phyloP scores from a whole-genome alignment of 805 yeast species.

The Hanseniaspora thailandica region DNA sequence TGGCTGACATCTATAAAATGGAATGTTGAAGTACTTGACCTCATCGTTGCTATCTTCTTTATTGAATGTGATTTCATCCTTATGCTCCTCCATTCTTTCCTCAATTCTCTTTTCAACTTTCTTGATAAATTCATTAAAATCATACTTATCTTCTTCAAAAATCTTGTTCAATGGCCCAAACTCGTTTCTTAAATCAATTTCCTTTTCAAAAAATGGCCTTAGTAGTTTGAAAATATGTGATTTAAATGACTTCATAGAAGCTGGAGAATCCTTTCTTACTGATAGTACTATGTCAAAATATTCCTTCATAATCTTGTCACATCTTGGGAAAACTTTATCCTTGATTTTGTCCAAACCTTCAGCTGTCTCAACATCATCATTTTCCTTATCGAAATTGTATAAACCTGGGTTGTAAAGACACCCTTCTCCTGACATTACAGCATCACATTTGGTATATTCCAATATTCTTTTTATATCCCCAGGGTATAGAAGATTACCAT shows the following conservation, averaged over 20 bases:
- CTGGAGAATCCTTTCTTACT: constrained; percentile 33
- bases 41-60: constrained; percentile 4
- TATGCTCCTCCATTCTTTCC: constrained; percentile 42
- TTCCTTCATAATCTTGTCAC: constrained; percentile 71
- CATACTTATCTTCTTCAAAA: constrained; percentile 26
- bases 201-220: constrained; percentile 64
- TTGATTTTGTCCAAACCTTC: constrained; percentile 31
- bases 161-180: constrained; percentile 37
- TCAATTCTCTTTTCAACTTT: constrained; percentile 49
- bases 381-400: constrained; percentile 33
- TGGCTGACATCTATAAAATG: constrained; percentile 96
- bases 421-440: constrained; percentile 96
- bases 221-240: constrained; percentile 82
- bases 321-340: constrained; percentile 69
- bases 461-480: constrained; percentile 67
- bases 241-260: constrained; percentile 75
- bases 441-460: constrained; percentile 59
- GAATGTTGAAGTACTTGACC: constrained; percentile 53
- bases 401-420: constrained; percentile 88
- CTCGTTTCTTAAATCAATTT: constrained; percentile 65
- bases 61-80: constrained; percentile 15
- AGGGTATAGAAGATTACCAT: constrained; percentile 88
- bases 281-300: constrained; percentile 70
- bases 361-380: constrained; percentile 14
- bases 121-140: constrained; percentile 45